Conservation (phyloP, 768 basidiomycete species). For the Lentinula raphanica region DNA sequence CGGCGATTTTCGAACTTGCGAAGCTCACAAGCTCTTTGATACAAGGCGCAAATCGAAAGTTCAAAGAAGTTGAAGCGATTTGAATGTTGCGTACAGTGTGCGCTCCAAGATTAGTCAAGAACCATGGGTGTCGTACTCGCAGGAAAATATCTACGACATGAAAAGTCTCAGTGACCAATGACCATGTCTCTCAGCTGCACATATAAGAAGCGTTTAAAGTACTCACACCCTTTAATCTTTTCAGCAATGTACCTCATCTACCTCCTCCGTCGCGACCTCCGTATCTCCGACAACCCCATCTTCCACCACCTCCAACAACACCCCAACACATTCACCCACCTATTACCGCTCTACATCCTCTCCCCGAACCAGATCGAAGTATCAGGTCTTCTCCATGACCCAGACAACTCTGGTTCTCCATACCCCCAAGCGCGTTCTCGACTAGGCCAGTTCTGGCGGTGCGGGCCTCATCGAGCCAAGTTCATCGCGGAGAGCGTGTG, state of each 20-base stretch:
- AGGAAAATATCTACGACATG: no score
- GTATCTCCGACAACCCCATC: slow-evolving; percentile 10
- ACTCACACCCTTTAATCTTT: neutral
- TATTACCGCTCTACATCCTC: slow-evolving; percentile 35
- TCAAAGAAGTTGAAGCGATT: no score
- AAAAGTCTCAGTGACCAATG: no score
- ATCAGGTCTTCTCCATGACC: slow-evolving; percentile 15
- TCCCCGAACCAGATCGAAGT: slow-evolving; percentile 33
- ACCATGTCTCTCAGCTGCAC: neutral
- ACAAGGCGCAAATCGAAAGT: no score
- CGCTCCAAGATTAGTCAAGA: no score
- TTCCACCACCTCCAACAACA: slow-evolving; percentile 5
- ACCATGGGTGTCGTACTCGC: no score
- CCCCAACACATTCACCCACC: slow-evolving; percentile 12
- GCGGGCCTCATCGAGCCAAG: slow-evolving; percentile 15
- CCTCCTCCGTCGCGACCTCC: slow-evolving; percentile 17
- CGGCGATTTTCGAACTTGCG: no score
- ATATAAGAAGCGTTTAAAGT: no score
- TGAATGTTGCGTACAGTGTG: no score
- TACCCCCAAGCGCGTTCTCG: slow-evolving; percentile 18
- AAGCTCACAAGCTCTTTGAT: no score
- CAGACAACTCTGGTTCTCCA: slow-evolving; percentile 17
- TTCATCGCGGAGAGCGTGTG: slow-evolving; percentile 30
- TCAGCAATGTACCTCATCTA: slow-evolving; percentile 12
- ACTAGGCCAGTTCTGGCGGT: slow-evolving; percentile 16